Evolutionary conservation across 345 rosid species (phyloP), one percentile per base, ranked within the genome.

Genomic region (Gossypium rotundifolium): DNA sequence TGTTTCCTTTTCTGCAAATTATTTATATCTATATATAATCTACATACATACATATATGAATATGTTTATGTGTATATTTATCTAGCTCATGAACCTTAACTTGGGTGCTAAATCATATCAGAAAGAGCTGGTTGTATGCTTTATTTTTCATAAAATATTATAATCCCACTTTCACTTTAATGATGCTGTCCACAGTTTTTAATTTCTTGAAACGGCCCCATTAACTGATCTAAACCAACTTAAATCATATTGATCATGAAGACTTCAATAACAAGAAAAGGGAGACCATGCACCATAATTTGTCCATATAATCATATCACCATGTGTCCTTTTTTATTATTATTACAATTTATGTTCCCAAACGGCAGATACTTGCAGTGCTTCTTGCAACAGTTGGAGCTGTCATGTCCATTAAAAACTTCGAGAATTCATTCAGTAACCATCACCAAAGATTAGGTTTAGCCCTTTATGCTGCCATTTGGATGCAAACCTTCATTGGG

Each of bases 381-480:
- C 66, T 84, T 45, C 62, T 87, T 44, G 89, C 88, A 29, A 85
- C 92, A 22, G 44, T 81, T 42, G 94, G 91, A 73, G 94, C 89
- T 7, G 79, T 88, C 18, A 77, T 84, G 81, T 88, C 94, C 48
- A 66, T 88, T 7, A 87, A 57, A 63, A 85, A 75, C 64, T 88
- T 90, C 48, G 92, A 87, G 74, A 90, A 90, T 74, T 75, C 90
- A 57, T 90, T 90, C 81, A 75, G 83, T 65, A 90, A 90, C 84
- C 75, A 70, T 74, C 92, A 90, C 77, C 90, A 90, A 74, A 82
- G 87, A 61, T 78, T 88, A 70, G 94, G 94, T 54, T 79, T 88
- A 14, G 85, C 81, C 16, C 84, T 90, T 51, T 90, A 90, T 74
- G 85, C 63, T 23, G 87, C 86, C 76, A 79, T 87, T 23, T 90